phyloP scores from a whole-genome alignment of 2,329 filamentous ascomycete genomes.

The Hansfordia pulvinata region DNA sequence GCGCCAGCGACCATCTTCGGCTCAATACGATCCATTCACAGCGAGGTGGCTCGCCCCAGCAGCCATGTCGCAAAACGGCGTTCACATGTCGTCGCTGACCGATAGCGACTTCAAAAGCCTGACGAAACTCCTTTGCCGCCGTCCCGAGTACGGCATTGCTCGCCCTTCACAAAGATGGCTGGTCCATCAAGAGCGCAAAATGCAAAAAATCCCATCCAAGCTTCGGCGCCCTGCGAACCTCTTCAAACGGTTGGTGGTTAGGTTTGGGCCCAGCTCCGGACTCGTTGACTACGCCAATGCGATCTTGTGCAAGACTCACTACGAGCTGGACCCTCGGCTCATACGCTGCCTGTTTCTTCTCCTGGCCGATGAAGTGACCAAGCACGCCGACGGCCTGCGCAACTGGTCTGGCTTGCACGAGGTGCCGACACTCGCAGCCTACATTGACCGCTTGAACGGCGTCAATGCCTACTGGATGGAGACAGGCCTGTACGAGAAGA shows the following conservation, averaged over 20 bases:
- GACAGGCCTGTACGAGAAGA: conserved; percentile 17
- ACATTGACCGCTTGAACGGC: conserved; percentile 17
- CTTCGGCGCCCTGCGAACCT: conserved; percentile 14
- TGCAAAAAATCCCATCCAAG: conserved; percentile 13
- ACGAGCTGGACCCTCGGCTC: conserved; percentile 24
- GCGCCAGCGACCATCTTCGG: conserved; percentile 2
- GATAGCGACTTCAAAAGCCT: conserved; percentile 16
- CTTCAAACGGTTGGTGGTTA: conserved; percentile 18
- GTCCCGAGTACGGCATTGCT: conserved; percentile 15
- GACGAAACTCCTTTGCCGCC: conserved; percentile 22
- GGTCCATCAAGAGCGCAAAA: conserved; percentile 16
- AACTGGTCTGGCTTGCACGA: conserved; percentile 9
- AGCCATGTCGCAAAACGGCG: too few species aligned
- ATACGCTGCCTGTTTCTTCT: conserved; percentile 29
- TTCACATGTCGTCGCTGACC: conserved; percentile 12
- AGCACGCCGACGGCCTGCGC: conserved; percentile 12
- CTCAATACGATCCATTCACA: conserved; percentile 2
- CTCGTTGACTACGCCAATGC: conserved; percentile 16
- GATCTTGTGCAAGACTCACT: conserved; percentile 26
- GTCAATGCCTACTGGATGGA: conserved; percentile 25
- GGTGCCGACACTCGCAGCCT: conserved; percentile 10
- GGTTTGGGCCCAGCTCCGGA: conserved; percentile 14
- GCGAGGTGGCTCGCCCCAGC: conserved; percentile 1
- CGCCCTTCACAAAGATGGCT: conserved; percentile 22
- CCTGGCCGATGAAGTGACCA: conserved; percentile 25